Base-by-base conservation (phyloP, 106 monocot genomes). In the Allium sativum region DNA sequence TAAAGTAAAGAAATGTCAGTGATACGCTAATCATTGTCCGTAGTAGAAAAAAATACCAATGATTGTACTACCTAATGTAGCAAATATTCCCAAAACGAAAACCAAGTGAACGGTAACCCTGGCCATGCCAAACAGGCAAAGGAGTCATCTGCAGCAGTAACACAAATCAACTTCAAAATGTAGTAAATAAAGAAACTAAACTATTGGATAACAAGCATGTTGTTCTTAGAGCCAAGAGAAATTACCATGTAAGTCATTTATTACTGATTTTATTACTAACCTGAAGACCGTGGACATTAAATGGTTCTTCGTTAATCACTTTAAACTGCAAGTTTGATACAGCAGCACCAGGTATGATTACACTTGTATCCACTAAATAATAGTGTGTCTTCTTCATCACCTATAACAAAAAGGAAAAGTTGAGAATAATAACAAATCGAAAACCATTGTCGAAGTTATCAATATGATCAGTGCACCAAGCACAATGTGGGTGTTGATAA, bases 361-460 rank as follows among this genome's bases (percentile, higher is more conserved):
- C 88, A 65, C 98, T 98, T 58, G 98, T 88, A 66, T 98, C 98
- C 14, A 98, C 84, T 52, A 92, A 68, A 70, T 98, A 98, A 56
- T 88, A 92, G 62, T 92, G 92, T 12, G 92, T 98, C 82, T 85
- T 88, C 70, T 92, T 77, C 88, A 98, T 98, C 51, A 98, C 91
- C 98, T 98, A 73, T 65, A 72, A 58, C 48, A 61, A 45, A 59
- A 43, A 16, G 13, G 68, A 58, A 40, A 48, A 31, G 47, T 45
- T 10, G 20, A 4, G 22, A 22, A 21, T 31, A 10, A 15, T 14
- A 8, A 40, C 14, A 57, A 57, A 31, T 31, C 31, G 31, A 31
- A 31, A 31, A 31, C 5, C 31, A 31, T 31, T 31, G 31, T 31
- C 31, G 5, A 31, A 31, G 5, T 31, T 31, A 31, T 31, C 31